These are phyloP conservation scores for Phytophthora podocarpi DNA, from an alignment of 352 stramenopile genomes.

Conservation along the genomic window DNA sequence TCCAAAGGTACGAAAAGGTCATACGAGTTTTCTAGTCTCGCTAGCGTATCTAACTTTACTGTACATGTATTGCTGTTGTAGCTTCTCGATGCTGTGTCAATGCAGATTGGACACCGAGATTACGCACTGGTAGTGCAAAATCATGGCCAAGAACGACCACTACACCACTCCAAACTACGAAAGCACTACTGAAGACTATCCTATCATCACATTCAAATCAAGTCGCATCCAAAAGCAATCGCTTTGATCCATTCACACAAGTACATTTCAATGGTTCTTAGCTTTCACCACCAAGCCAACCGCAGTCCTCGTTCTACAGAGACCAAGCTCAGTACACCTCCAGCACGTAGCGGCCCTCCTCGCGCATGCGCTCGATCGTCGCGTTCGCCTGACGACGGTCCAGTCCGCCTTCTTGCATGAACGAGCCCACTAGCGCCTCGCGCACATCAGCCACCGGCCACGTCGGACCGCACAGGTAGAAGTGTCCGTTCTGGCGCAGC, in stretches of 20 bases:
- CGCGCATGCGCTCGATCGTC: slow-evolving; percentile 80
- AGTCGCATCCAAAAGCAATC: too few relatives aligned
- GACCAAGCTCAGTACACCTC: slow-evolving; percentile 82
- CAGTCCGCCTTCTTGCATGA: slow-evolving; percentile 54
- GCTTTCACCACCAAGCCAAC: slow-evolving; percentile 1
- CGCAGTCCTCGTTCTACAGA: not conserved
- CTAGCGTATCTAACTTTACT: slow-evolving; percentile 12
- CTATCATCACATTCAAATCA: too few relatives aligned
- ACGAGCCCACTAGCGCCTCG: slow-evolving; percentile 65
- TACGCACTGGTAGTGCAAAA: slow-evolving; percentile 56
- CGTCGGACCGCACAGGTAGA: slow-evolving; percentile 87
- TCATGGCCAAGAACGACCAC: slow-evolving; percentile 48
- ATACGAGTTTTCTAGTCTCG: not conserved
- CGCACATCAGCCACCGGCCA: slow-evolving; percentile 81
- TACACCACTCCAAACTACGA: slow-evolving; percentile 32
- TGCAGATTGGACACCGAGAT: slow-evolving; percentile 47
- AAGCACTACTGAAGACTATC: too few relatives aligned
- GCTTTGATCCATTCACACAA: too few relatives aligned
- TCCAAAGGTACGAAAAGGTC: slow-evolving; percentile 49
- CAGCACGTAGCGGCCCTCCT: slow-evolving; percentile 81
- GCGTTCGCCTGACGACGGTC: slow-evolving; percentile 74
- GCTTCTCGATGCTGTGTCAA: slow-evolving; percentile 41
- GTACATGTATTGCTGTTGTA: slow-evolving; percentile 27
- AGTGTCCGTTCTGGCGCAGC: slow-evolving; percentile 79
- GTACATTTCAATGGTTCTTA: not conserved